A percentile compares a stretch with the other conserved stretches of the same genome.
Conservation (phyloP, 2,329 filamentous ascomycete species). For the Hortaea sp. region DNA sequence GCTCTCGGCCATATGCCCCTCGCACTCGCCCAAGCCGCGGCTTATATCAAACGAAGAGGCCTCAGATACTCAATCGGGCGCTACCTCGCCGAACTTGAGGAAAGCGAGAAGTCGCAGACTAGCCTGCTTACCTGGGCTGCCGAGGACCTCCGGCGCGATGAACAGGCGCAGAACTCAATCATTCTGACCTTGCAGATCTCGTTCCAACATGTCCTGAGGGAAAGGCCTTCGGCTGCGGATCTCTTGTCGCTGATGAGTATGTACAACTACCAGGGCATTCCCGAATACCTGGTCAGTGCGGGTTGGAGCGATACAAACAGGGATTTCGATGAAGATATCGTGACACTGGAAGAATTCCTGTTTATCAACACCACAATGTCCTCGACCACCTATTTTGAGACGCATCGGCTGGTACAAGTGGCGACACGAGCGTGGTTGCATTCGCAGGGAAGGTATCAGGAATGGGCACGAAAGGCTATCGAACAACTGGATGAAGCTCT, state of each 20-base stretch:
- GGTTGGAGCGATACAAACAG: too few relatives aligned
- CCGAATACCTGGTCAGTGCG: too few relatives aligned
- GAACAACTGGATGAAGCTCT: too few relatives aligned
- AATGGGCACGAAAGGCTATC: too few relatives aligned
- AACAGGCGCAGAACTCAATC: slow-evolving; percentile 8
- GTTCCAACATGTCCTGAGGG: slow-evolving; percentile 9
- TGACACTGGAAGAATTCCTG: too few relatives aligned
- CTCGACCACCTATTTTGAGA: too few relatives aligned
- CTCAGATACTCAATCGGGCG: slow-evolving; percentile 22
- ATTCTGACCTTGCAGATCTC: slow-evolving; percentile 13
- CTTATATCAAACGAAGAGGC: slow-evolving; percentile 21
- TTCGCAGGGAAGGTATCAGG: too few relatives aligned
- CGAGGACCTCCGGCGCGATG: slow-evolving; percentile 7
- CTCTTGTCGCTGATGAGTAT: slow-evolving; percentile 24
- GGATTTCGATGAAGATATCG: too few relatives aligned
- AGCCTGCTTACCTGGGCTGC: slow-evolving; percentile 1
- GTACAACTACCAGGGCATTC: too few relatives aligned
- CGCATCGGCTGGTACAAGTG: too few relatives aligned
- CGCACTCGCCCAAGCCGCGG: slow-evolving; percentile 25
- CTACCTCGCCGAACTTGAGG: slow-evolving; percentile 31
- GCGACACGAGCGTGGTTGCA: too few relatives aligned
- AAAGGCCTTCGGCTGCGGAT: slow-evolving; percentile 26
- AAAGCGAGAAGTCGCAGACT: slow-evolving; percentile 23
- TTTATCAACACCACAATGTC: too few relatives aligned
- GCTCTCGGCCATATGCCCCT: slow-evolving; percentile 26